Conservation (phyloP, 23 red algal genomes). For the Gracilaria gracilis region DNA sequence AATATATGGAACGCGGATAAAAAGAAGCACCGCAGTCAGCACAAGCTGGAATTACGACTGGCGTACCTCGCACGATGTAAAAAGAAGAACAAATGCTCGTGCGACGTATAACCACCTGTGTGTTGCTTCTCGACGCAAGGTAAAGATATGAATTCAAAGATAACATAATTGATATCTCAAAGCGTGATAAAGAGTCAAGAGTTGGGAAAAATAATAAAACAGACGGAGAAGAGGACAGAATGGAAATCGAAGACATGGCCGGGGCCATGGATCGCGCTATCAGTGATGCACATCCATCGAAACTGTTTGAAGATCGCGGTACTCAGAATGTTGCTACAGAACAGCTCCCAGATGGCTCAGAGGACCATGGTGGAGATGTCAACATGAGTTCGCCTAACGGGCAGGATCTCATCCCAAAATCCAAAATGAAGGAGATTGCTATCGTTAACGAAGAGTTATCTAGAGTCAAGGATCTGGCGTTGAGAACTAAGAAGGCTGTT, state of each 20-base stretch:
- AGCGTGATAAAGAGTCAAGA: background rate
- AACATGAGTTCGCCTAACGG: constrained; percentile 15
- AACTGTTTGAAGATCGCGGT: background rate
- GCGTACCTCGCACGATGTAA: background rate
- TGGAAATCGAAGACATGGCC: constrained; percentile 56
- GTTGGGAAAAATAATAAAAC: constrained; percentile 31
- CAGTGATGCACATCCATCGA: background rate
- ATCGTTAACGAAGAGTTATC: constrained; percentile 6
- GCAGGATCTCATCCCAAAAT: background rate
- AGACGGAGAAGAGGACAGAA: constrained; percentile 3
- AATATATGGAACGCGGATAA: background rate
- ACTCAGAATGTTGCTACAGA: background rate
- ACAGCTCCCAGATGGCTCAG: background rate
- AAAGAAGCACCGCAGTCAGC: background rate
- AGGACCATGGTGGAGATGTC: background rate
- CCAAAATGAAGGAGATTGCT: background rate
- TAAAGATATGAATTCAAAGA: constrained; percentile 57
- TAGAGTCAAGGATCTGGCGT: constrained; percentile 2
- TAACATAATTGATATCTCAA: constrained; percentile 38
- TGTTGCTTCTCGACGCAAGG: constrained; percentile 49
- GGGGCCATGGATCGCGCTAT: constrained; percentile 5
- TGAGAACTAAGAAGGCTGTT: background rate
- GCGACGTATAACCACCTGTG: constrained; percentile 34
- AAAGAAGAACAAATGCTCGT: constrained; percentile 12
- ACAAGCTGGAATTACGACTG: background rate